Evolutionary conservation across 1,139 yeast genomes (phyloP), one percentile per base, ranked within the genome.

Genomic region (Geotrichum australiense): DNA sequence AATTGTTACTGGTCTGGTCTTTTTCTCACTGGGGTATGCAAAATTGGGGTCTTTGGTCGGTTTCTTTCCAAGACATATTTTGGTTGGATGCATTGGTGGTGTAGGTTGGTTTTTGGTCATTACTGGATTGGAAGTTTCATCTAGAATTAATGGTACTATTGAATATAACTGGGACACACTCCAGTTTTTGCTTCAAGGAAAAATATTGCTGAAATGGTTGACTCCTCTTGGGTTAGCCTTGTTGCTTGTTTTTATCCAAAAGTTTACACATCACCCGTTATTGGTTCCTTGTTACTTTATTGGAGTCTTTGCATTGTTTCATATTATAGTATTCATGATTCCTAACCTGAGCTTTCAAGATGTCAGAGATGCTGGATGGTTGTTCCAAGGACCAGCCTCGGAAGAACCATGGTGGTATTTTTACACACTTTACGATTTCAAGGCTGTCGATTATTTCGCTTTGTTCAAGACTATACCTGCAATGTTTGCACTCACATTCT

Each of bases 81-180:
- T 91, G 32, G 94, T 91, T 21, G 98, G 98, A 1, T 91, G 97
- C 61, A 89, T 91, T 54, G 98, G 98, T 35, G 98, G 98, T 54
- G 98, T 91, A 37, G 98, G 98, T 1, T 89, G 84, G 64, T 91
- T 91, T 62, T 69, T 91, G 49, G 67, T 89, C 2, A 80, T 85
- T 1, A 91, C 98, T 0, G 98, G 96, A 2, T 65, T 91, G 25
- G 97, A 89, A 57, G 96, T 91, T 0, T 74, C 87, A 8, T 80
- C 96, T 0, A 70, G 95, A 47, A 64, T 85, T 30, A 80, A 76
- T 42, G 91, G 93, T 6, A 80, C 85, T 4, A 62, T 89, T 37
- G 73, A 69, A 41, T 87, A 85, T 58, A 73, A 77, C 46, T 58
- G 67, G 54, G 72, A 64, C 1, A 81, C 86, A 7, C 63, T 85